Conservation (phyloP, 768 basidiomycete genomes). For the Pisolithus tinctorius region DNA sequence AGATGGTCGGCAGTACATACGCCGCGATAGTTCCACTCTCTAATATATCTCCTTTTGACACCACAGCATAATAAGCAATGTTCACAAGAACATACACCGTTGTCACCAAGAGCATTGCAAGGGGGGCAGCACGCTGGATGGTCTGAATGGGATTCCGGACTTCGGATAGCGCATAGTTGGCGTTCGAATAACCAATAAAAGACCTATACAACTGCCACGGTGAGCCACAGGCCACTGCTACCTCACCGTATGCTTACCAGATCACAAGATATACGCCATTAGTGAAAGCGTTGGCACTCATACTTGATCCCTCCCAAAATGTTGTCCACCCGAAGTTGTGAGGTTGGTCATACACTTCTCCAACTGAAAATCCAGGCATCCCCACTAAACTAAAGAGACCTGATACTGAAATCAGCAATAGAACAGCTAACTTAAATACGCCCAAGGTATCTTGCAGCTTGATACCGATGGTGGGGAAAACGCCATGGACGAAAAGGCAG, state of each 20-base stretch:
- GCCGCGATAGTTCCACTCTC: constrained; percentile 62
- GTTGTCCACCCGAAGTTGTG: constrained; percentile 53
- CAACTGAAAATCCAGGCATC: constrained; percentile 42
- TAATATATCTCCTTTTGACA: constrained; percentile 63
- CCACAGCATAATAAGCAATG: constrained; percentile 68
- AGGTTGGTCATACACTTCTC: constrained; percentile 45
- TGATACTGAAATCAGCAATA: constrained; percentile 43
- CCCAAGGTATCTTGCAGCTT: constrained; percentile 61
- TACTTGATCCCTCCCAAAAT: constrained; percentile 58
- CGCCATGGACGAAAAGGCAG: constrained; percentile 52
- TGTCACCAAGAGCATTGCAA: constrained; percentile 56
- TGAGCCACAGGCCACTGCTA: neutral
- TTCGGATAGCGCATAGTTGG: constrained; percentile 70
- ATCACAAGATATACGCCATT: constrained; percentile 64
- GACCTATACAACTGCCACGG: constrained; percentile 38
- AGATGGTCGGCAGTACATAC: constrained; percentile 31
- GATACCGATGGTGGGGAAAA: constrained; percentile 46
- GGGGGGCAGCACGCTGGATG: constrained; percentile 62
- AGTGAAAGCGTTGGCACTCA: constrained; percentile 53
- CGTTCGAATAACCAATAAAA: constrained; percentile 66
- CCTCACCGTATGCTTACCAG: constrained; percentile 37
- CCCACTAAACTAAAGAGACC: constrained; percentile 48
- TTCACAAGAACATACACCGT: constrained; percentile 60
- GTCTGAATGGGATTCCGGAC: constrained; percentile 63
- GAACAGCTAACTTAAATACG: constrained; percentile 50